A percentile compares a stretch with the other conserved stretches of the same genome.
Conservation (phyloP, 192 early-diverging fungal species). For the Coemansia sp. region DNA sequence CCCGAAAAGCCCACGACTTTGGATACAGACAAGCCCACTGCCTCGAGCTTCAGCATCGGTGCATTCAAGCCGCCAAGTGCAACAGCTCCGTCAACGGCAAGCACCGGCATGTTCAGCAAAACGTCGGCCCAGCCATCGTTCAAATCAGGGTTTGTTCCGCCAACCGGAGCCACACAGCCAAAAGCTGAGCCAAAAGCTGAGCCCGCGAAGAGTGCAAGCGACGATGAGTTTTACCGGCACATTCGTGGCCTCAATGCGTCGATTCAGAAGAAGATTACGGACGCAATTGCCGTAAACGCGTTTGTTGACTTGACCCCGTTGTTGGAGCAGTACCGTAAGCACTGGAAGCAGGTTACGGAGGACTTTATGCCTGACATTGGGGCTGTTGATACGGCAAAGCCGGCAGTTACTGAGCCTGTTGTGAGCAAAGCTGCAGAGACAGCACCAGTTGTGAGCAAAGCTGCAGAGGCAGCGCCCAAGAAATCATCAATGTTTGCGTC, state of each 20-base stretch:
- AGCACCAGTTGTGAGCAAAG: background rate
- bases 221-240: conserved; percentile 37
- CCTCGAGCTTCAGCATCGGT: conserved; percentile 26
- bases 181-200: background rate
- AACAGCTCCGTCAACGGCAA: background rate
- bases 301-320: conserved; percentile 50
- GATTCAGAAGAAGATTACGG: conserved; percentile 39
- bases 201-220: background rate
- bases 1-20: background rate
- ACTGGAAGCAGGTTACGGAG: conserved; percentile 33
- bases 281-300: conserved; percentile 30
- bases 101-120: background rate
- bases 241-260: conserved; percentile 55
- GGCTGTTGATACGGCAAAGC: background rate
- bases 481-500: conserved; percentile 9
- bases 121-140: background rate
- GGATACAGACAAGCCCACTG: background rate
- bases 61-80: conserved; percentile 42
- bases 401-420: background rate
- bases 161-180: background rate
- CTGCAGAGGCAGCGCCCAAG: background rate
- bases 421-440: background rate
- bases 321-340: conserved; percentile 39
- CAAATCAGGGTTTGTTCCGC: background rate
- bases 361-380: background rate